A percentile compares a stretch with the other conserved stretches of the same genome.
Evolutionary conservation across 2,329 filamentous ascomycete genomes (phyloP).

Genomic region (Graphium sp.): DNA sequence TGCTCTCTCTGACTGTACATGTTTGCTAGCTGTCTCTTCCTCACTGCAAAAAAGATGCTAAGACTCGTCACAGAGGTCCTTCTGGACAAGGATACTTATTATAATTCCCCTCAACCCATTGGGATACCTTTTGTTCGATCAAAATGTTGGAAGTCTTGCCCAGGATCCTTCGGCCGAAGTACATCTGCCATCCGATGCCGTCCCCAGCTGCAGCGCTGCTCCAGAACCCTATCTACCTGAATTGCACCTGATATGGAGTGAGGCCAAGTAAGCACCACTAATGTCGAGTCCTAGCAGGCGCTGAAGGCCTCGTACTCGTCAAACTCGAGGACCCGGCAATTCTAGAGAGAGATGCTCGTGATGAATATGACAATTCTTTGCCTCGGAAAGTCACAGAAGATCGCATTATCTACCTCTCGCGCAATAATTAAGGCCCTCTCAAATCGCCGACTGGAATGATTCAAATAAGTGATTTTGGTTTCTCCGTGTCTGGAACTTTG

Average conservation of each 20-base stretch:
- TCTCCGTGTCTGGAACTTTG: constrained; percentile 4
- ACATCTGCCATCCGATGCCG: no score
- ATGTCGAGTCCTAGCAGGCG: constrained; percentile 4
- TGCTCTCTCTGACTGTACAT: no score
- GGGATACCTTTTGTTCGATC: no score
- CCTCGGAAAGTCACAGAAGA: constrained; percentile 7
- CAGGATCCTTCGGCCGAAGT: constrained; percentile 8
- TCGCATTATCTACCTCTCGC: constrained; percentile 9
- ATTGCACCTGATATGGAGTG: constrained; percentile 8
- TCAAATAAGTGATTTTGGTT: constrained; percentile 8
- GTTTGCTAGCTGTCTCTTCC: no score
- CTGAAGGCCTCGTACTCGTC: constrained; percentile 9
- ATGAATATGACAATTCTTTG: constrained; percentile 9
- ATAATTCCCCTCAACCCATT: no score
- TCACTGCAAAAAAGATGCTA: no score
- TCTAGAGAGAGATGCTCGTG: constrained; percentile 7
- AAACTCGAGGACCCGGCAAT: constrained; percentile 7
- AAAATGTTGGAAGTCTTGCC: constrained; percentile 8
- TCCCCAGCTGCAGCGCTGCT: no score
- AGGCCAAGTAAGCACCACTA: constrained; percentile 7
- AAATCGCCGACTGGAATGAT: constrained; percentile 6
- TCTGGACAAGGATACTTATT: no score
- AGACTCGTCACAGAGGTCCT: no score
- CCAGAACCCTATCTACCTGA: constrained; percentile 9
- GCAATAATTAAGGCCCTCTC: constrained; percentile 9